Percentiles rank a stretch among this genome's conserved stretches.
These are phyloP conservation scores for Backusella westeae DNA, from an alignment of 192 early-diverging fungal species.

Conservation along the genomic window DNA sequence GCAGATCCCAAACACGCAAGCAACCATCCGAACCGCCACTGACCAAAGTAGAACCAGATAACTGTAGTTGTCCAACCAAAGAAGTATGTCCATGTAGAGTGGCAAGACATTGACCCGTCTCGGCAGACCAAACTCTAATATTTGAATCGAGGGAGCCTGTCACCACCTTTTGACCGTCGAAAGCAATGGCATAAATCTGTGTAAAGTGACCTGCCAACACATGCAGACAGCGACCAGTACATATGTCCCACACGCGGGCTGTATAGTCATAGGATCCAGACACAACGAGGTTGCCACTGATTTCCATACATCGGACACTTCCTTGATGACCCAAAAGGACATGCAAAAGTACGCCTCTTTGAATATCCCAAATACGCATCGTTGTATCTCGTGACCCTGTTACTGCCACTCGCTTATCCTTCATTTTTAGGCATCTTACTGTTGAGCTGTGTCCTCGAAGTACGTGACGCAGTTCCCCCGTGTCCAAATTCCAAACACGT, in stretches of 20 bases:
- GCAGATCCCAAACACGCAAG: constrained; percentile 88
- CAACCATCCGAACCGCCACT: constrained; percentile 93
- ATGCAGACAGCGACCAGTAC: constrained; percentile 69
- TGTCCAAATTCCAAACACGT: constrained; percentile 94
- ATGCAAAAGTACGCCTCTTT: constrained; percentile 65
- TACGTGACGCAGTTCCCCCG: constrained; percentile 81
- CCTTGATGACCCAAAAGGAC: constrained; percentile 82
- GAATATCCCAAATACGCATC: constrained; percentile 88
- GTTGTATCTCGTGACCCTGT: constrained; percentile 94
- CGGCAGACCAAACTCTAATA: constrained; percentile 89
- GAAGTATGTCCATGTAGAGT: constrained; percentile 89
- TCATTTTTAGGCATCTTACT: constrained; percentile 92
- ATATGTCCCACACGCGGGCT: constrained; percentile 88
- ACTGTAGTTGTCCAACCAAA: constrained; percentile 89
- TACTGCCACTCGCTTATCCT: constrained; percentile 67
- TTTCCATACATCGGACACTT: constrained; percentile 91
- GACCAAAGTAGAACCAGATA: constrained; percentile 75
- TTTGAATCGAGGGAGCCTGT: constrained; percentile 91
- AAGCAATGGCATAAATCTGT: constrained; percentile 95
- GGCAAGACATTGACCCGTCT: constrained; percentile 74
- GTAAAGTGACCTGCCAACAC: constrained; percentile 83
- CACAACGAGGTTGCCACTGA: constrained; percentile 76
- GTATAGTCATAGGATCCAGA: constrained; percentile 93
- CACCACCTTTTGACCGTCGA: constrained; percentile 79
- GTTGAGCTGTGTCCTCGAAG: constrained; percentile 95